Evolutionary conservation across 768 basidiomycete genomes (phyloP).

Genomic region (Tylopilus vinaceipallidus): DNA sequence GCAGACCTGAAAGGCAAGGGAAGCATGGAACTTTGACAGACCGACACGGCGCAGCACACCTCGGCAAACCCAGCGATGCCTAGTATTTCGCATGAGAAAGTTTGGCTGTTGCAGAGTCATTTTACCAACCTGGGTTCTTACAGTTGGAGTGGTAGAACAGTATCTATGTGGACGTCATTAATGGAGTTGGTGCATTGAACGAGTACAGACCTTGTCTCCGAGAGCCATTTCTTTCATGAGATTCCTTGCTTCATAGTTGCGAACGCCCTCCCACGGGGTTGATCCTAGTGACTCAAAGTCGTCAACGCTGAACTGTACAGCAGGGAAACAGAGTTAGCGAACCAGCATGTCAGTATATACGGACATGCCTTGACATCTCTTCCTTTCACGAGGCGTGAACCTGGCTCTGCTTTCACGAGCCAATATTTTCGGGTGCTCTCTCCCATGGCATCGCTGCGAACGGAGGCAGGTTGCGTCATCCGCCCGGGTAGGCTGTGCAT

Average conservation of each 20-base stretch:
- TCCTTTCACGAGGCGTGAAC: slow-evolving; percentile 80
- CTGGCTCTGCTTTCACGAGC: slow-evolving; percentile 87
- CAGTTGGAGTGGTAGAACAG: slow-evolving; percentile 89
- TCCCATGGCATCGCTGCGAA: slow-evolving; percentile 9
- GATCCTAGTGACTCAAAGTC: slow-evolving; percentile 72
- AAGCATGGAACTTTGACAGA: slow-evolving; percentile 1
- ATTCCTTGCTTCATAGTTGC: slow-evolving; percentile 81
- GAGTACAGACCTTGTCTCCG: slow-evolving; percentile 61
- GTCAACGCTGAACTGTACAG: slow-evolving; percentile 73
- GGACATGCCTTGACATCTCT: slow-evolving; percentile 74
- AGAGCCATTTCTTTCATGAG: slow-evolving; percentile 78
- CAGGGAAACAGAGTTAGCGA: background rate
- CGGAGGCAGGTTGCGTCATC: background rate
- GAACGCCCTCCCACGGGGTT: slow-evolving; percentile 86
- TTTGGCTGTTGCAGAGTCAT: background rate
- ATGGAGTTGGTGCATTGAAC: background rate
- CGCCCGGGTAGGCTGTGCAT: too few species aligned
- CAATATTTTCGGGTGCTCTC: slow-evolving; percentile 39
- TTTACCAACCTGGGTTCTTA: slow-evolving; percentile 65
- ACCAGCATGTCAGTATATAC: background rate
- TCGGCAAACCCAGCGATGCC: slow-evolving; percentile 83
- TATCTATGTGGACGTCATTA: slow-evolving; percentile 45
- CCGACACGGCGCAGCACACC: slow-evolving; percentile 40
- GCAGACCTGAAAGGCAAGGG: slow-evolving; percentile 47
- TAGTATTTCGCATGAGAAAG: slow-evolving; percentile 23